A percentile compares a stretch with the other conserved stretches of the same genome.
phyloP scores from a whole-genome alignment of 2,329 filamentous ascomycete species.

The Epichloe coenophiala region DNA sequence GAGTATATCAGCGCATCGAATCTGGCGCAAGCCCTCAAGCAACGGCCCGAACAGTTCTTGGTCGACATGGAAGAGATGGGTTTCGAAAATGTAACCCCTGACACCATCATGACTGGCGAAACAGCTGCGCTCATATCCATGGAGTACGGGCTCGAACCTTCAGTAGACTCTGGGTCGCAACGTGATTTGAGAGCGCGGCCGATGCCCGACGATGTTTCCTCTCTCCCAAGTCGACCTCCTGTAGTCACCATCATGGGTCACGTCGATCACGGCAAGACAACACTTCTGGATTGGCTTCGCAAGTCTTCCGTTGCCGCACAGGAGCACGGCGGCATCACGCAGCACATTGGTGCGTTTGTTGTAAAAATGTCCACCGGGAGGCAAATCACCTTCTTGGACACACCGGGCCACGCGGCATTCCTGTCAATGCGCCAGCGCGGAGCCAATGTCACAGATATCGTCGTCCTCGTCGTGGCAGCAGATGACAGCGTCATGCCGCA shows the following conservation, averaged over 20 bases:
- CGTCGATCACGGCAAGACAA: slow-evolving; percentile 97
- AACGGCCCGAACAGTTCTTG: slow-evolving; percentile 60
- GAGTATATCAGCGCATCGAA: slow-evolving; percentile 86
- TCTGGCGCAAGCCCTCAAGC: slow-evolving; percentile 59
- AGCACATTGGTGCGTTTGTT: slow-evolving; percentile 96
- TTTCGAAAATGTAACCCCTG: slow-evolving; percentile 71
- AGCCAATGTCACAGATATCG: slow-evolving; percentile 91
- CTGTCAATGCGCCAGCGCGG: slow-evolving; percentile 90
- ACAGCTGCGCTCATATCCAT: slow-evolving; percentile 80
- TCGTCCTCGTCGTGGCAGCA: slow-evolving; percentile 87
- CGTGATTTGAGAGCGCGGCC: slow-evolving; percentile 63
- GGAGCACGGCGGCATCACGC: slow-evolving; percentile 94
- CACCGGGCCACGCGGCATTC: slow-evolving; percentile 91
- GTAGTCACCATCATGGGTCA: slow-evolving; percentile 99
- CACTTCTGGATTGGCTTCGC: slow-evolving; percentile 81
- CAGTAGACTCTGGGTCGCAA: slow-evolving; percentile 50
- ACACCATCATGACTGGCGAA: slow-evolving; percentile 81
- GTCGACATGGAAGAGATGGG: slow-evolving; percentile 69
- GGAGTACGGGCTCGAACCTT: slow-evolving; percentile 86
- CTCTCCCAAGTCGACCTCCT: slow-evolving; percentile 64
- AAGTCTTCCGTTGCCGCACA: slow-evolving; percentile 84
- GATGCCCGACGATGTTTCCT: slow-evolving; percentile 50
- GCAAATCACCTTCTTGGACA: slow-evolving; percentile 91
- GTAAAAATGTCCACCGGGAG: slow-evolving; percentile 78
- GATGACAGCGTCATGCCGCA: slow-evolving; percentile 98